Conservation (phyloP, 139 green algal species). For the Marvania coccoides region DNA sequence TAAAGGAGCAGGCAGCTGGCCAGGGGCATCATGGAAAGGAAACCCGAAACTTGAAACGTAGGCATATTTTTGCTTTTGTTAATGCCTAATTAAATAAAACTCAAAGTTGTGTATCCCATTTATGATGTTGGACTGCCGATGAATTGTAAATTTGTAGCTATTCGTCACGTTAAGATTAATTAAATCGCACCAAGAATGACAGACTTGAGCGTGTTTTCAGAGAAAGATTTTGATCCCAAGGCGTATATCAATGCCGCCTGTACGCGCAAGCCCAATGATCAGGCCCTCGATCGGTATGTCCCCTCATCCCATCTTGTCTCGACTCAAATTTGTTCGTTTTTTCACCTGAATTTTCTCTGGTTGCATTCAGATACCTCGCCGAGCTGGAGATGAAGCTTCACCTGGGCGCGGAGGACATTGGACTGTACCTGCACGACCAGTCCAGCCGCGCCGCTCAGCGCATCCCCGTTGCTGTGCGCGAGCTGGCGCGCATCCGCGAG, state of each 20-base stretch:
- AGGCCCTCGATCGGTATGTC: slow-evolving; percentile 48
- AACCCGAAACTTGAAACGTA: too few species aligned
- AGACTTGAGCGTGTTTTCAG: slow-evolving; percentile 44
- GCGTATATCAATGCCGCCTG: slow-evolving; percentile 54
- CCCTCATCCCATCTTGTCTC: not conserved
- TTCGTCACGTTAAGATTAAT: too few species aligned
- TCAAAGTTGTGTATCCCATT: too few species aligned
- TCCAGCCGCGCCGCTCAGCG: slow-evolving; percentile 54
- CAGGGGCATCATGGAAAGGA: too few species aligned
- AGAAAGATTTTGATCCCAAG: slow-evolving; percentile 48
- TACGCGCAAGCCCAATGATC: slow-evolving; percentile 14
- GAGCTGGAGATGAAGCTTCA: slow-evolving; percentile 81
- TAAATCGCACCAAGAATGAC: slow-evolving; percentile 6
- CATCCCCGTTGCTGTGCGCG: slow-evolving; percentile 76
- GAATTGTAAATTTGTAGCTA: too few species aligned
- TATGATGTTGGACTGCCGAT: too few species aligned
- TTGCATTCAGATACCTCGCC: slow-evolving; percentile 49
- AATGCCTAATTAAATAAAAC: too few species aligned
- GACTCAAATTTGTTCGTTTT: not conserved
- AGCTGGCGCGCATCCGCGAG: slow-evolving; percentile 57
- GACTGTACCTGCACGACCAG: slow-evolving; percentile 49
- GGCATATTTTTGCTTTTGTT: too few species aligned
- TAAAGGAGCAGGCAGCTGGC: too few species aligned
- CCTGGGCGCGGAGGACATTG: slow-evolving; percentile 73
- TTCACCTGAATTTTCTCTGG: not conserved